Base-by-base conservation (phyloP, 163 green algal species). In the Smithsoniella earleae region DNA sequence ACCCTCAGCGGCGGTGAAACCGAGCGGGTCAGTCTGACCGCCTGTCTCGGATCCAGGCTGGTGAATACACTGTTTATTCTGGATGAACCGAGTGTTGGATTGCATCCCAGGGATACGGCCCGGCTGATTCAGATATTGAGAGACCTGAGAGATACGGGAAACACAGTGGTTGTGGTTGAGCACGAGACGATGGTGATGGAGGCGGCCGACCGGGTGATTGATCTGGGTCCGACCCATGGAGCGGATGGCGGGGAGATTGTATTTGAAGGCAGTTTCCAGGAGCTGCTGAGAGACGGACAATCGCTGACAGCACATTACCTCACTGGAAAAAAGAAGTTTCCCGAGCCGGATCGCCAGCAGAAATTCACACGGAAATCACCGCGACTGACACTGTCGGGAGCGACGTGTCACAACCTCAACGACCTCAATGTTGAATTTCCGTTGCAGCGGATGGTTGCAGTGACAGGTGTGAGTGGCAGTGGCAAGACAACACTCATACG, bases 91-190 rank as follows among this genome's bases (percentile, higher is more conserved):
- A 28, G 13, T 27, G 37, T 66, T 27, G 54, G 54, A 13, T 27
- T 66, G 16, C 54, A 66, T 34, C 54, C 33, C 16, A 25, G 54
- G 25, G 54, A 66, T 27, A 66, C 33, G 25, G 16, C 16, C 16
- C 54, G 20, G 13, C 54, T 66, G 16, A 25, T 66, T 13, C 25
- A 66, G 13, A 66, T 27, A 27, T 27, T 66, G 13, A 16, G 37
- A 16, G 13, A 66, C 54, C 20, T 66, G 54, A 25, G 54, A 10
- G 54, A 66, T 66, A 25, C 13, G 25, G 54, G 54, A 25, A 66
- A 66, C 54, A 46, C 54, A 13, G 54, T 66, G 54, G 13, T 66
- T 27, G 54, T 66, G 25, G 54, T 66, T 27, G 54, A 66, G 54
- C 54, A 66, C 54, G 54, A 66, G 25, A 13, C 13, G 16, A 27